A percentile compares a stretch with the other conserved stretches of the same genome.
Evolutionary conservation across 495 filamentous ascomycete genomes (phyloP).

Genomic region (Chaetomium cochliodes): DNA sequence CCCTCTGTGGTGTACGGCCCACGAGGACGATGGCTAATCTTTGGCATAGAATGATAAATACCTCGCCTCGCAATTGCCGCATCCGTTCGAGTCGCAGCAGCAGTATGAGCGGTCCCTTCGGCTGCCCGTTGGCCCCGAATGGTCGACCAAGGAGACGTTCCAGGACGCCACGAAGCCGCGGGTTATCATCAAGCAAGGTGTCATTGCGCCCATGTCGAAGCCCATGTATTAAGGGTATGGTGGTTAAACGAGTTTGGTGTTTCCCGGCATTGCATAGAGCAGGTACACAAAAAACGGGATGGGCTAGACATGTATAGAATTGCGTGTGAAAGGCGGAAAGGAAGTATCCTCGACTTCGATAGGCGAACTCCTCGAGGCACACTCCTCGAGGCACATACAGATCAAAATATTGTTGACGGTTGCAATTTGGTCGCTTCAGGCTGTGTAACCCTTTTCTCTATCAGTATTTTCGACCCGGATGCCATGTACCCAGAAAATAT

Average conservation of each 20-base stretch:
- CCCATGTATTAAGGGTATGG: slow-evolving; percentile 53
- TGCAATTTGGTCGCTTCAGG: neutral
- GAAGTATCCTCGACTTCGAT: neutral
- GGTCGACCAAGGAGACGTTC: slow-evolving; percentile 90
- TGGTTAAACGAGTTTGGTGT: neutral
- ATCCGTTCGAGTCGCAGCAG: slow-evolving; percentile 77
- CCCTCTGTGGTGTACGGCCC: neutral
- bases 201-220: slow-evolving; percentile 85
- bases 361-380: no score
- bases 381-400: no score
- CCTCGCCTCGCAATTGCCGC: slow-evolving; percentile 75
- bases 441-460: slow-evolving; percentile 12
- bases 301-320: neutral
- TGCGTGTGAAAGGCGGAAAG: neutral
- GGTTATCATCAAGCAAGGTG: slow-evolving; percentile 86
- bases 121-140: slow-evolving; percentile 88
- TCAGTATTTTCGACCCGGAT: neutral
- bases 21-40: slow-evolving; percentile 31
- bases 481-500: slow-evolving; percentile 9
- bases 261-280: slow-evolving; percentile 14
- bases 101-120: slow-evolving; percentile 91
- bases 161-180: slow-evolving; percentile 87
- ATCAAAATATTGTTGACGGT: neutral
- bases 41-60: slow-evolving; percentile 76
- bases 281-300: slow-evolving; percentile 19